A percentile compares a stretch with the other conserved stretches of the same genome.
phyloP scores from a whole-genome alignment of 2,329 filamentous ascomycete species.

The Helicocarpus griseus region DNA sequence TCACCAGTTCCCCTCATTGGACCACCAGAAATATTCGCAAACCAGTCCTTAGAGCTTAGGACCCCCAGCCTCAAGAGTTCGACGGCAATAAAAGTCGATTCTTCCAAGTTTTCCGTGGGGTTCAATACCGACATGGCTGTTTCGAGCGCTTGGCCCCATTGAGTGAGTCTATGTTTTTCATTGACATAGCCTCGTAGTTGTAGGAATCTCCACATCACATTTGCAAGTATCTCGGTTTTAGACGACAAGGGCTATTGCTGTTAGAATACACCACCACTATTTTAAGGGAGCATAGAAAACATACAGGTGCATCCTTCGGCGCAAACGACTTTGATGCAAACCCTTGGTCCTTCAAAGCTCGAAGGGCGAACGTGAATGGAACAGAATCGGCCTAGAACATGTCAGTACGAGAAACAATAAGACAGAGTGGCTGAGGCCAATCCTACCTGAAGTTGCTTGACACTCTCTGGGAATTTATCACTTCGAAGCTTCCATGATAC shows the following conservation, averaged over 20 bases:
- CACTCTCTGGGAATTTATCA: constrained; percentile 40
- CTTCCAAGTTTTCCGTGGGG: constrained; percentile 53
- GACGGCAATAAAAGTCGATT: constrained; percentile 71
- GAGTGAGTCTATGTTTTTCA: constrained; percentile 65
- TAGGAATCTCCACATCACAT: constrained; percentile 79
- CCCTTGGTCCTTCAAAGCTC: constrained; percentile 57
- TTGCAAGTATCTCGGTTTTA: constrained; percentile 62
- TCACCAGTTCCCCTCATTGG: constrained; percentile 48
- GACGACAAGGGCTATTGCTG: constrained; percentile 41
- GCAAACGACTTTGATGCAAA: constrained; percentile 62
- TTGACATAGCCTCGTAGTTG: constrained; percentile 81
- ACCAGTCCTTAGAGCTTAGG: constrained; percentile 61
- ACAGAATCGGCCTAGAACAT: constrained; percentile 8
- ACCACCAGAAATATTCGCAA: constrained; percentile 46
- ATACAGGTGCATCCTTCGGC: constrained; percentile 40
- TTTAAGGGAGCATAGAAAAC: constrained; percentile 6
- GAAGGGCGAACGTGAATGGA: constrained; percentile 38
- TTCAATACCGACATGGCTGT: constrained; percentile 56
- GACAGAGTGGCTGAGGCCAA: not conserved
- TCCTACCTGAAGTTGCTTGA: constrained; percentile 22
- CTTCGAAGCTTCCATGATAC: constrained; percentile 62
- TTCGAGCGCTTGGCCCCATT: constrained; percentile 72
- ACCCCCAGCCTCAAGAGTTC: constrained; percentile 74
- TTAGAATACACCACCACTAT: constrained; percentile 11
- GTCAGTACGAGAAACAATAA: not conserved